Evolutionary conservation across 2,329 filamentous ascomycete genomes (phyloP), one percentile per base, ranked within the genome.

Genomic region (Bertia moriformis): DNA sequence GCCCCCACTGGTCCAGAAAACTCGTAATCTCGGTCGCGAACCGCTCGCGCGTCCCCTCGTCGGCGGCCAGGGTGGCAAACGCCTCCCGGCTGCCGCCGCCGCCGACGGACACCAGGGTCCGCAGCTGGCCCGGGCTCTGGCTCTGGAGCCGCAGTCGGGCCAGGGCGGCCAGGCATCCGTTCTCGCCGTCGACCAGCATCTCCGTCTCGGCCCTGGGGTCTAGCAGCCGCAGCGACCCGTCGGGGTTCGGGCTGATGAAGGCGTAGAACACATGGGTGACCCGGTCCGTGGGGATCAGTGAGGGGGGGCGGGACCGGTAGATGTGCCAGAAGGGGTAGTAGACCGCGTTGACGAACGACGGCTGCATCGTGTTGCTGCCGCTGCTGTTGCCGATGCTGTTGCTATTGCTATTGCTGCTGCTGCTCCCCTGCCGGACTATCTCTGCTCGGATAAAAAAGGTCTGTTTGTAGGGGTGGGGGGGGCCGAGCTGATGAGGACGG

Each of bases 281-380:
- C 40, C 66, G 65, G 29, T 65, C 60, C 44, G 71, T 55, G 40
- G 70, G 66, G 39, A 80, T 51, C 4, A 63, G 67, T 0, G 71
- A 73, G 0, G 76, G 76, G n/a, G 71, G 65, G 40, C 71, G 68
- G 40, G 69, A 62, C 43, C 65, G 66, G 56, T 79, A 78, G 41
- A 77, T 65, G 41, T 66, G 61, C 73, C 74, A 80, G 45, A 75
- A 78, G 4, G 76, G 73, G 52, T 78, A 81, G 55, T 80, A 80
- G 1, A 77, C 69, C 15, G 63, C 70, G 51, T 76, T 75, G 49
- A 61, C 50, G 47, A 54, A 61, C 37, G 60, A 50, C 10, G 58
- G 55, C 53, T 33, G n/a, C n/a, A n/a, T 54, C n/a, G n/a, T n/a
- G n/a, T n/a, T n/a, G n/a, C n/a, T n/a, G n/a, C n/a, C n/a, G n/a